phyloP scores from a whole-genome alignment of 208 protist species.

The Crithidia expoeki region DNA sequence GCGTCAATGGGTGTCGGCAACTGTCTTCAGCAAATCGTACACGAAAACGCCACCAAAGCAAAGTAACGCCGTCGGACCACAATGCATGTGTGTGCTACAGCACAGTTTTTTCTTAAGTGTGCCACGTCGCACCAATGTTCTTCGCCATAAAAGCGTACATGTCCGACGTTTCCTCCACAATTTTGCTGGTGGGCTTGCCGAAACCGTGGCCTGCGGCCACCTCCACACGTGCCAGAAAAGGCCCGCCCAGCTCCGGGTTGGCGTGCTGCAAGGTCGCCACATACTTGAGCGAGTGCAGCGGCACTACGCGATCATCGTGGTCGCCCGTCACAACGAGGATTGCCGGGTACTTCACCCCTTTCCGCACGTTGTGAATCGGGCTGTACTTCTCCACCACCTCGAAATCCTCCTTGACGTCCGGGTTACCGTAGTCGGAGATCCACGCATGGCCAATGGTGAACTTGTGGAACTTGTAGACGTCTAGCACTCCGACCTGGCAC shows the following conservation, averaged over 20 bases:
- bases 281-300: conserved; percentile 96
- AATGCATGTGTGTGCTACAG: too few relatives aligned
- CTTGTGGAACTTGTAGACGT: conserved; percentile 96
- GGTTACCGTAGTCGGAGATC: conserved; percentile 94
- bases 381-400: conserved; percentile 93
- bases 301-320: conserved; percentile 96
- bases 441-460: conserved; percentile 95
- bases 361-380: conserved; percentile 93
- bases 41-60: background rate
- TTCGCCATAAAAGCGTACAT: conserved; percentile 94
- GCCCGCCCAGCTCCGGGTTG: conserved; percentile 66
- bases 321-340: conserved; percentile 93
- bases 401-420: conserved; percentile 93
- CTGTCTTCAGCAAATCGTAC: too few relatives aligned
- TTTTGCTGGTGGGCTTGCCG: conserved; percentile 94
- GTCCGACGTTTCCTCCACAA: conserved; percentile 84
- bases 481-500: conserved; percentile 92
- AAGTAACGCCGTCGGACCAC: background rate
- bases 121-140: conserved; percentile 74
- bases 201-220: conserved; percentile 86
- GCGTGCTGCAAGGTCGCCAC: conserved; percentile 92
- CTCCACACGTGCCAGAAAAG: conserved; percentile 89
- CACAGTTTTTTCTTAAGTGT: too few relatives aligned
- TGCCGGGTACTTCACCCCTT: conserved; percentile 83
- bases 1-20: too few relatives aligned